Evolutionary conservation across 768 basidiomycete species (phyloP), one percentile per base, ranked within the genome.

Genomic region (Suillus hirtellus): DNA sequence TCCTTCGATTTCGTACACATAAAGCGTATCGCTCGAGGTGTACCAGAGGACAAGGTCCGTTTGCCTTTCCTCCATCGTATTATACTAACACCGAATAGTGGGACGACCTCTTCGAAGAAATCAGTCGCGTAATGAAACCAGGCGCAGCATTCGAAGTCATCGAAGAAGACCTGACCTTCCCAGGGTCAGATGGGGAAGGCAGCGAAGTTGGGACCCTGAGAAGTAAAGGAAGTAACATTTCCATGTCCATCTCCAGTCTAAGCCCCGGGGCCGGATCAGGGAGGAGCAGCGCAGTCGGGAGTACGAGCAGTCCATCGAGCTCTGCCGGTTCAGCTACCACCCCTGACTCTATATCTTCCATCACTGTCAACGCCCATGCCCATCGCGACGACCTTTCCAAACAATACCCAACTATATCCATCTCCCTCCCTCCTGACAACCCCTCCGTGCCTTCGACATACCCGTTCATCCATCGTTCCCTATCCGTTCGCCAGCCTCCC

Each of bases 1-100:
- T 86, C 90, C 69, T 92, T 92, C 69, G 90, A 92, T 71, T 90
- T 84, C 71, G 87, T 92, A 88, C 89, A 89, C 70, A 78, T 89
- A 66, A 89, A 89, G 68, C 82, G 89, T 49, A 49, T 49, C 14
- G 49, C 49, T 9, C 49, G 49, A 49, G 49, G 89, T 44, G 87
- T 92, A 47, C 90, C 90, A 15, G 89, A 92, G 69, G 82, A 91
- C 71, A 88, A 87, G 78, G 89, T 89, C 54, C 35, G 77, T 70
- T 5, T 14, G 24, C 14, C 6, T 27, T 2, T 46, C 12, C 17
- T 46, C 2, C 37, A 46, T 50, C 44, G 59, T 12, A 37, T 44
- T 49, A 17, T 15, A 4, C 40, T 59, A n/a, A 59, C 64, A 59
- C 0, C 21, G 5, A 17, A 35, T 14, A 88, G 87, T 92, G 89